phyloP scores from a whole-genome alignment of 1,284 basidiomycete genomes.

The Irpex sp. region DNA sequence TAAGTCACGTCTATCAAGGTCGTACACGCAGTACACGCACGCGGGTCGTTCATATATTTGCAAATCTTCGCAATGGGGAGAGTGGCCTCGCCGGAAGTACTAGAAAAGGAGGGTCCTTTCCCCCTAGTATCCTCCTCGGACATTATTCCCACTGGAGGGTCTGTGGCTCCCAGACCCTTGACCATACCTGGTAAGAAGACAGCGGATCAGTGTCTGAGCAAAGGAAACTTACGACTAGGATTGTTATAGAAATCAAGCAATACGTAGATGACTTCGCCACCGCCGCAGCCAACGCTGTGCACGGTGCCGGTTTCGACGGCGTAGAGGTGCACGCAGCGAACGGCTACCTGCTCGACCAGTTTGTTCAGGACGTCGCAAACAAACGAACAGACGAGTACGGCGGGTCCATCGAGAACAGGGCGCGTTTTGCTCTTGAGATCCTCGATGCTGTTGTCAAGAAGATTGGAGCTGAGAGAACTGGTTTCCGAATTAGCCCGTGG shows the following conservation, averaged over 20 bases:
- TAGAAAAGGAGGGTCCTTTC: conserved; percentile 23
- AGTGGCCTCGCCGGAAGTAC: conserved; percentile 25
- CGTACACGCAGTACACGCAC: conserved; percentile 24
- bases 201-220: too few species aligned
- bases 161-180: conserved; percentile 10
- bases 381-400: conserved; percentile 52
- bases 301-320: conserved; percentile 6
- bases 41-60: conserved; percentile 35
- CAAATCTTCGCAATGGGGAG: conserved; percentile 46
- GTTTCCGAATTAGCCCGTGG: conserved; percentile 29
- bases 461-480: background rate
- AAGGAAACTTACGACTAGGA: background rate
- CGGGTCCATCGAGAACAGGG: conserved; percentile 50
- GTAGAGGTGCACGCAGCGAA: conserved; percentile 15
- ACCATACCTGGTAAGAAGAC: background rate
- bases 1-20: conserved; percentile 13
- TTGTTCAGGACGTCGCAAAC: conserved; percentile 34
- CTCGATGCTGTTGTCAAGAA: background rate
- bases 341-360: conserved; percentile 34
- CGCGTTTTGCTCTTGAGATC: background rate
- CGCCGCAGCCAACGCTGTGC: conserved; percentile 21
- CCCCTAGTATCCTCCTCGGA: conserved; percentile 35
- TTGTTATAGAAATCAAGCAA: conserved; percentile 9
- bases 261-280: conserved; percentile 17
- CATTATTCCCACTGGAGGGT: conserved; percentile 32